phyloP scores from a whole-genome alignment of 306 rosid genomes.

The Trichosanthes truncata region DNA sequence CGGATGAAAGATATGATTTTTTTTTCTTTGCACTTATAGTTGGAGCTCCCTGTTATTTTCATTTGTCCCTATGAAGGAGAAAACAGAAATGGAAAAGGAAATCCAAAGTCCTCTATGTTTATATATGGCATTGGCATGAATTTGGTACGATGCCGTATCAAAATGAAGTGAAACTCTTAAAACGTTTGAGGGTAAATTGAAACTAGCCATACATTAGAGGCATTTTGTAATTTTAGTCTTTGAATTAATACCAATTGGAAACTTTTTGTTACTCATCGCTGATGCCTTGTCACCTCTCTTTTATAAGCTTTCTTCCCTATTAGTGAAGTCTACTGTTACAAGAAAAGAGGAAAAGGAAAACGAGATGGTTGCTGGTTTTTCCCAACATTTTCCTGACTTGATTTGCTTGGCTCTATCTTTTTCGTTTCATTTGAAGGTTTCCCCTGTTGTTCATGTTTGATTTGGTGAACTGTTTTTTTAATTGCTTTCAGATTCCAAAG shows the following conservation, averaged over 20 bases:
- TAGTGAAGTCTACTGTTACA: not conserved
- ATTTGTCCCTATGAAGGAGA: not conserved
- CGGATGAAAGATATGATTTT: not conserved
- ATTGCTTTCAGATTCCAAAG: not conserved
- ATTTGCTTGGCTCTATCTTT: not conserved
- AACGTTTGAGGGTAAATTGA: not conserved
- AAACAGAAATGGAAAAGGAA: not conserved
- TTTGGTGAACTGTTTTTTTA: not conserved
- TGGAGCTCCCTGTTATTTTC: not conserved
- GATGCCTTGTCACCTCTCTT: not conserved
- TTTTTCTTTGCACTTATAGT: not conserved
- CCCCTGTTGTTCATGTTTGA: not conserved
- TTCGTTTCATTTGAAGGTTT: not conserved
- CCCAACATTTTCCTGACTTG: not conserved
- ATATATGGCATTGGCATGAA: not conserved
- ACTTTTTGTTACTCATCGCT: not conserved
- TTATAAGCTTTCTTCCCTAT: not conserved
- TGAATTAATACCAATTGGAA: not conserved
- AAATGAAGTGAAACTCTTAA: not conserved
- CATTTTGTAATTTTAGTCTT: not conserved
- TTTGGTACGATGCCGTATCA: not conserved
- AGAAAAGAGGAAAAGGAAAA: not conserved
- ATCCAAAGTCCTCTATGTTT: not conserved
- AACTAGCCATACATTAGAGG: not conserved
- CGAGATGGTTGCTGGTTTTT: not conserved